Base-by-base conservation (phyloP, 805 yeast species). In the Candida sphagnicola region DNA sequence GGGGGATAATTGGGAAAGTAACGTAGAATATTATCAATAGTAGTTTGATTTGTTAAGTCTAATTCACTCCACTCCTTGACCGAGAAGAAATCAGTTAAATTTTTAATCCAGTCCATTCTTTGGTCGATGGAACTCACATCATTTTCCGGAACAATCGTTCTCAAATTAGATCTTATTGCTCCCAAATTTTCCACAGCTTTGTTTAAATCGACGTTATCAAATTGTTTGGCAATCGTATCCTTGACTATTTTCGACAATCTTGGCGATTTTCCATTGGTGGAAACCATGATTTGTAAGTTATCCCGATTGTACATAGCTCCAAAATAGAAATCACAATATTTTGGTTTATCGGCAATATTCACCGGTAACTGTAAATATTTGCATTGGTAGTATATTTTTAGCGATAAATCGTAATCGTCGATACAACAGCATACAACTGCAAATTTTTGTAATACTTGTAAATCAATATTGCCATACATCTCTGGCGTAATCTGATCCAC, bases 261-360 rank as follows among this genome's bases (percentile, higher is more conserved):
- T 1, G 95, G 95, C 2, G 90, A 82, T 49, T 80, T 76, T 3
- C 95, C 95, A 56, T 85, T 85, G 10, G 95, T 85, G 28, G 87
- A 78, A 11, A 86, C 82, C 90, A 86, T 81, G 28, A 86, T 72
- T 54, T 85, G 93, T 35, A 86, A 62, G 12, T 80, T 77, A 12
- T 90, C 93, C 46, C 75, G 76, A 51, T 85, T 72, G 56, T 77
- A 79, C 65, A 82, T 79, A 17, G 90, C 77, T 1, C 95, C 95
- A 57, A 86, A 86, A 62, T 85, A 86, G 59, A 85, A 86, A 58
- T 86, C 95, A 63, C 95, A 86, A 43, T 78, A 64, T n/a, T 75
- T 74, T 2, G 95, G 95, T 44, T 83, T 83, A 56, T 86, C 95
- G 1, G 95, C 95, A 28, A 85, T 81, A 53, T 86, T 86, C 17